Percentiles rank a stretch among this genome's conserved stretches.
phyloP scores from a whole-genome alignment of 2,329 filamentous ascomycete species.

The Scolecobasidium constrictum region DNA sequence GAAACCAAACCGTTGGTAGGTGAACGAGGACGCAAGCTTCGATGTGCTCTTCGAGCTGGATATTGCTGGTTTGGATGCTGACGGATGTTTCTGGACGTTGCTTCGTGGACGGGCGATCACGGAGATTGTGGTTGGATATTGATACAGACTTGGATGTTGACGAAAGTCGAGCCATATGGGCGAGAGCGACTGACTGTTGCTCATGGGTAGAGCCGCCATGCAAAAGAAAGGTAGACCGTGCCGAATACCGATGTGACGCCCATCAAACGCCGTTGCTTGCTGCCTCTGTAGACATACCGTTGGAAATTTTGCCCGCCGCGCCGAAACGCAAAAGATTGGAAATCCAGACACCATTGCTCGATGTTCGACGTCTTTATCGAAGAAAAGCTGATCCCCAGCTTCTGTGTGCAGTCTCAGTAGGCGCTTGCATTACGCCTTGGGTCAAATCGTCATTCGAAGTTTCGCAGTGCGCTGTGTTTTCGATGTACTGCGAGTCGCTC shows the following conservation, averaged over 20 bases:
- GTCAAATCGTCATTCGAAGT: neutral
- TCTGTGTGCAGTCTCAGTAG: no score
- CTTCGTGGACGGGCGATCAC: neutral
- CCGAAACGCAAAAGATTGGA: slow-evolving; percentile 5
- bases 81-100: neutral
- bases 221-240: slow-evolving; percentile 8
- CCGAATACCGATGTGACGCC: slow-evolving; percentile 6
- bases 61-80: no score
- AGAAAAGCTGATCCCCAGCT: neutral
- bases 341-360: slow-evolving; percentile 7
- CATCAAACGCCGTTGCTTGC: neutral
- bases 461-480: neutral
- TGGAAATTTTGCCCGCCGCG: slow-evolving; percentile 8
- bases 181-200: neutral
- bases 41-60: neutral
- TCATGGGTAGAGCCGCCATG: slow-evolving; percentile 7
- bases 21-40: no score
- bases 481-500: neutral
- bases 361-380: neutral
- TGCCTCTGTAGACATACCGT: slow-evolving; percentile 8
- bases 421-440: no score
- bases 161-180: slow-evolving; percentile 9
- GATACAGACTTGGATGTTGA: slow-evolving; percentile 6
- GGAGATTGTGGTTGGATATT: slow-evolving; percentile 6
- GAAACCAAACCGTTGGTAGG: no score